Evolutionary conservation across 805 yeast species (phyloP).

Genomic region (Millerozyma acaciae): DNA sequence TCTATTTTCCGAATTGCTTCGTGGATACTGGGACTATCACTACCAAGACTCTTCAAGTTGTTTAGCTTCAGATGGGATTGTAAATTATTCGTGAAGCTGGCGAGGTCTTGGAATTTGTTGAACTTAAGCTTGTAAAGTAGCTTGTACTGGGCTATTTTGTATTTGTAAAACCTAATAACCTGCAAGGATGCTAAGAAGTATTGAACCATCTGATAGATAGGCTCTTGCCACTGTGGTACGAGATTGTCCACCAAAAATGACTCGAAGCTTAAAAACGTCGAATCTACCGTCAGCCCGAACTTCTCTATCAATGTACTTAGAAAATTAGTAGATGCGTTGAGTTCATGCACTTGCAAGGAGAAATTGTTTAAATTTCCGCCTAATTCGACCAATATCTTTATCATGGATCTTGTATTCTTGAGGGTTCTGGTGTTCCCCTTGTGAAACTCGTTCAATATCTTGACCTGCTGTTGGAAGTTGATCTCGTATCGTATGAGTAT

Average conservation of each 20-base stretch:
- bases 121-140: constrained; percentile 38
- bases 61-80: constrained; percentile 18
- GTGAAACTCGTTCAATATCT: constrained; percentile 33
- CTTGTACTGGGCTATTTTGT: constrained; percentile 48
- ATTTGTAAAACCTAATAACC: constrained; percentile 46
- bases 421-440: constrained; percentile 32
- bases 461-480: constrained; percentile 30
- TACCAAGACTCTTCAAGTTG: constrained; percentile 29
- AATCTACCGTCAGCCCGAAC: constrained; percentile 52
- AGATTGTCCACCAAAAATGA: constrained; percentile 35
- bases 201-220: constrained; percentile 45
- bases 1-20: constrained; percentile 33
- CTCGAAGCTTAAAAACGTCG: constrained; percentile 47
- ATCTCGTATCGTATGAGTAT: constrained; percentile 31
- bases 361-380: constrained; percentile 58
- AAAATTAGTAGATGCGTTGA: constrained; percentile 15
- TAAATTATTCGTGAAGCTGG: constrained; percentile 20
- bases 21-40: constrained; percentile 36
- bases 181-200: constrained; percentile 42
- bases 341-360: constrained; percentile 41
- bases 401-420: constrained; percentile 36
- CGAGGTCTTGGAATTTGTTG: constrained; percentile 34
- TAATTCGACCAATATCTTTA: constrained; percentile 43
- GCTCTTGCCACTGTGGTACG: constrained; percentile 46
- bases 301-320: constrained; percentile 40